Evolutionary conservation across 2,329 filamentous ascomycete genomes (phyloP), one percentile per base, ranked within the genome.

Genomic region (Pseudogymnoascus sp.): DNA sequence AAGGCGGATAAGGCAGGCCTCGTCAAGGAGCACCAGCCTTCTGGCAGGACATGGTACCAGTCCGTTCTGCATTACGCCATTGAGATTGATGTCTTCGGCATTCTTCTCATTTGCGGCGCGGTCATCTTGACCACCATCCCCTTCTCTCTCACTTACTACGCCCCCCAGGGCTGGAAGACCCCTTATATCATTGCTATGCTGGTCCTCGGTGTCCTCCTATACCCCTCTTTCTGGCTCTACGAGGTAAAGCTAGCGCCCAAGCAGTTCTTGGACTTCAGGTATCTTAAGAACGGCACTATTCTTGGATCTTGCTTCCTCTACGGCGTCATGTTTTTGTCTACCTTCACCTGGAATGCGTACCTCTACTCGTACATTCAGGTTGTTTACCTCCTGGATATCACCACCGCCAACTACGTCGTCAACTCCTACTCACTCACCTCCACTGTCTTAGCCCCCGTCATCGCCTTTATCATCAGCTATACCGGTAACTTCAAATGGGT

Each of bases 241-340:
- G 84, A 88, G 68, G 77, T 71, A 20, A 83, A 75, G 35, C 72
- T 82, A 61, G 81, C 84, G 0, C 78, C 76, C 0, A 76, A 80
- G 25, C 80, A 79, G 14, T 80, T 86, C 66, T 74, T 87, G 12
- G 80, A 78, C 0, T 80, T 76, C 67, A 68, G 73, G 58, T 70
- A 83, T 62, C 72, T 82, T 65, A 70, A 72, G 25, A 74, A 78
- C 65, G 76, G 76, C 37, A 81, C 78, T 6, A 73, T 79, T 38
- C 65, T 78, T 14, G 78, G 78, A 2, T 72, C 78, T 12, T 79
- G 75, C 63, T 57, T 71, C 58, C 68, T 77, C 2, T 67, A 71
- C 0, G 67, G 66, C 6, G 74, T 73, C 2, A 77, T 78, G 65
- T 75, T 78, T 61, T 68, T 78, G 60, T 53, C 43, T 30, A 53